Evolutionary conservation across 176 grass and related monocot species (phyloP).

Genomic region (Oryza brachyantha): DNA sequence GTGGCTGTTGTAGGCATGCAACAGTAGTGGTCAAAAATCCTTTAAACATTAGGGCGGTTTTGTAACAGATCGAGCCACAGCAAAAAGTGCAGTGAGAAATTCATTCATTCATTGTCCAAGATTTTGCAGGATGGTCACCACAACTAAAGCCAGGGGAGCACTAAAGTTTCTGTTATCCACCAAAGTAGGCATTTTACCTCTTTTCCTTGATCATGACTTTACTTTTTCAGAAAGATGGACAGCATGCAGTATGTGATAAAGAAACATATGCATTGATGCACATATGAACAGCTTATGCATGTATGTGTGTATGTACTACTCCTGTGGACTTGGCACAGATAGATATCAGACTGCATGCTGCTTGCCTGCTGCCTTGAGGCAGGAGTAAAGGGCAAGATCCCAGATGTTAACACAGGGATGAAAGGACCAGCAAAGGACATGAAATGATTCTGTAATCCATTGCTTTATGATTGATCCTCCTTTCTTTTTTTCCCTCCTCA

Average conservation of each 20-base stretch:
- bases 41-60: neutral
- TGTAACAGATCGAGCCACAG: neutral
- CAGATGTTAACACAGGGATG: constrained; percentile 31
- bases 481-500: neutral
- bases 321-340: neutral
- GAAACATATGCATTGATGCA: neutral
- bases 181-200: constrained; percentile 44
- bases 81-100: neutral
- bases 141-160: constrained; percentile 23
- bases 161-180: constrained; percentile 39
- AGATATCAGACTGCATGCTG: neutral
- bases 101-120: neutral
- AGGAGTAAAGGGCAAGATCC: constrained; percentile 52
- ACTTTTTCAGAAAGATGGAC: constrained; percentile 36
- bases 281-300: too few species aligned
- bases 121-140: neutral
- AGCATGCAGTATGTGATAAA: neutral
- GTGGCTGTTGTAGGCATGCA: neutral
- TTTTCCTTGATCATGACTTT: constrained; percentile 41
- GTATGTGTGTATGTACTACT: neutral
- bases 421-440: constrained; percentile 1
- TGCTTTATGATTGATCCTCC: constrained; percentile 52
- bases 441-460: constrained; percentile 64
- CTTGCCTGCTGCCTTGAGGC: constrained; percentile 26
- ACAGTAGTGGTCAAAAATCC: constrained; percentile 3